These are phyloP conservation scores for Gaertneriomyces semiglobifer DNA, from an alignment of 192 early-diverging fungal genomes.

Conservation along the genomic window DNA sequence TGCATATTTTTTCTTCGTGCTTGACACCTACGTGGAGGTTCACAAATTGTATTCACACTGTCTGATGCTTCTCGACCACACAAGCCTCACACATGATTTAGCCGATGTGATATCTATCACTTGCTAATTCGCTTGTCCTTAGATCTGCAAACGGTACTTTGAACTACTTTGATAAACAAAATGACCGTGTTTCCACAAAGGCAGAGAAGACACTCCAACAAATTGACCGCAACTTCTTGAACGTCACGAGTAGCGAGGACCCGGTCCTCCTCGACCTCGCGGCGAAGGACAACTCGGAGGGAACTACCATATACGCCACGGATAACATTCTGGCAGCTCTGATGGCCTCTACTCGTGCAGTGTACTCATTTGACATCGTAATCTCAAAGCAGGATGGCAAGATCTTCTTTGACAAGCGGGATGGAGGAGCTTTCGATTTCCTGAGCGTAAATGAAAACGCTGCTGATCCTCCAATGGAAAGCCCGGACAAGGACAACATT, in stretches of 20 bases:
- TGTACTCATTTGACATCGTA: slow-evolving; percentile 96
- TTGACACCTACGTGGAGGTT: slow-evolving; percentile 20
- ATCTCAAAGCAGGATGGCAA: slow-evolving; percentile 76
- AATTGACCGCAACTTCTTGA: slow-evolving; percentile 64
- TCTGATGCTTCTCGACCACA: slow-evolving; percentile 20
- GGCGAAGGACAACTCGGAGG: slow-evolving; percentile 32
- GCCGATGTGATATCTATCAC: not conserved
- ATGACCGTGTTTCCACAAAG: slow-evolving; percentile 81
- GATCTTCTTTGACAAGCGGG: slow-evolving; percentile 89
- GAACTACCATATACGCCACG: slow-evolving; percentile 79
- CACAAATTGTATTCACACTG: slow-evolving; percentile 47
- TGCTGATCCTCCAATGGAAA: slow-evolving; percentile 81
- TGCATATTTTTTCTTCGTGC: slow-evolving; percentile 22
- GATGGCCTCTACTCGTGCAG: slow-evolving; percentile 87
- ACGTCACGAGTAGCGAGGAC: slow-evolving; percentile 84
- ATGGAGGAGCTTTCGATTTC: slow-evolving; percentile 78
- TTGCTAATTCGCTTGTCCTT: slow-evolving; percentile 4
- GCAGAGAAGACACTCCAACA: slow-evolving; percentile 69
- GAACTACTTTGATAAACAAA: slow-evolving; percentile 73
- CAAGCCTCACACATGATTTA: not conserved
- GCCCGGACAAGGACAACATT: slow-evolving; percentile 79
- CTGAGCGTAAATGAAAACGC: slow-evolving; percentile 96
- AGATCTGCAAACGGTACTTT: slow-evolving; percentile 73
- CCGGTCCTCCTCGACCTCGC: slow-evolving; percentile 57
- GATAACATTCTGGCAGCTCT: slow-evolving; percentile 85